These are phyloP conservation scores for Prunus kanzakura DNA, from an alignment of 306 rosid genomes.

Conservation along the genomic window DNA sequence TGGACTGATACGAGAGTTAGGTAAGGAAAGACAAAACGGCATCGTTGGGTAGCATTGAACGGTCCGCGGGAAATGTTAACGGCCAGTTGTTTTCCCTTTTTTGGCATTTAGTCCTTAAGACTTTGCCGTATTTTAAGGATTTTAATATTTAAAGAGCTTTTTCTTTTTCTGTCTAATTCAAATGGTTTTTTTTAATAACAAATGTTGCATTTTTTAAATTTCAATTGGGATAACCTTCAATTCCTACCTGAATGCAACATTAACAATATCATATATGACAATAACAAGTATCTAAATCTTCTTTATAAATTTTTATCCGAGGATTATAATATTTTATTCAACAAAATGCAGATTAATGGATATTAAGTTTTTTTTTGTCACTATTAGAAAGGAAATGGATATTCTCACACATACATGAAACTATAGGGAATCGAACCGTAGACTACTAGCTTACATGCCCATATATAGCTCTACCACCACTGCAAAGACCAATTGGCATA, in stretches of 20 bases:
- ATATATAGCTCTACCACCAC: too few relatives aligned
- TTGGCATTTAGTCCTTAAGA: background rate
- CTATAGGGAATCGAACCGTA: too few relatives aligned
- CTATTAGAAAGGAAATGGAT: accelerated
- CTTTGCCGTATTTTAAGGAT: background rate
- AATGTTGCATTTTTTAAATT: too few relatives aligned
- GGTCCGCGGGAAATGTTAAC: background rate
- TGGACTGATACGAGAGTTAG: slow-evolving; percentile 2
- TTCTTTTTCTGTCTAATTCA: background rate
- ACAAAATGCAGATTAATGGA: background rate
- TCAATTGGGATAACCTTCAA: too few relatives aligned
- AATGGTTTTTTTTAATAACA: too few relatives aligned
- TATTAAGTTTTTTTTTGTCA: background rate
- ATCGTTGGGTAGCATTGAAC: background rate
- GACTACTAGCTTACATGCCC: too few relatives aligned
- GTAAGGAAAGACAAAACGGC: slow-evolving; percentile 14
- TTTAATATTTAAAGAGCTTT: background rate
- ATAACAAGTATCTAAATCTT: too few relatives aligned
- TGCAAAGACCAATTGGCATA: too few relatives aligned
- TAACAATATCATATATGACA: too few relatives aligned
- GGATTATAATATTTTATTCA: background rate
- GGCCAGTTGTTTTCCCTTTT: background rate
- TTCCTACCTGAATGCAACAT: too few relatives aligned
- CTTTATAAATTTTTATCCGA: too few relatives aligned
- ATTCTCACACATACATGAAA: too few relatives aligned